These are phyloP conservation scores for Striga asiatica DNA, from an alignment of 257 asterid species.

Conservation along the genomic window DNA sequence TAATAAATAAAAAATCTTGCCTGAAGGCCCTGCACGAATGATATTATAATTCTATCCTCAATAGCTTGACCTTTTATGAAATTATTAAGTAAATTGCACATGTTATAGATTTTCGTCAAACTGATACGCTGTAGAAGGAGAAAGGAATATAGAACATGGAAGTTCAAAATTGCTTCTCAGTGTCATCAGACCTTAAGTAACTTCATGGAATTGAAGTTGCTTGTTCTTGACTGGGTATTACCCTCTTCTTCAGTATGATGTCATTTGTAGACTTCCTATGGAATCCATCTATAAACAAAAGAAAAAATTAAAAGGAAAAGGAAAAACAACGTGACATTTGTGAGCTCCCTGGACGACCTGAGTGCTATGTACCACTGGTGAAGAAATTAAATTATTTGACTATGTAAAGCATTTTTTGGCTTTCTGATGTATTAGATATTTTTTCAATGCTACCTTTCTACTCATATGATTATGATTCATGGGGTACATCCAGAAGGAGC, in stretches of 20 bases:
- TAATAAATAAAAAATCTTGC: too few species aligned
- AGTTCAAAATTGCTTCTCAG: background rate
- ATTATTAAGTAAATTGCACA: background rate
- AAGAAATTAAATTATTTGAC: background rate
- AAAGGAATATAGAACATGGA: background rate
- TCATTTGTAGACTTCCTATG: background rate
- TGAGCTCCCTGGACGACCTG: background rate
- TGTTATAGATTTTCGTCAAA: background rate
- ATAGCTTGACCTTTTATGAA: too few species aligned
- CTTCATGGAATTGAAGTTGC: constrained; percentile 5
- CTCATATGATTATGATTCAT: background rate
- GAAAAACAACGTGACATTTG: background rate
- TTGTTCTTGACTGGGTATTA: background rate
- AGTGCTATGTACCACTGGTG: background rate
- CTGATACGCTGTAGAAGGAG: background rate
- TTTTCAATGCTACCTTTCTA: background rate
- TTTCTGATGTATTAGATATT: background rate
- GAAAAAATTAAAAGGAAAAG: background rate
- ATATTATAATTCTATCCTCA: too few species aligned
- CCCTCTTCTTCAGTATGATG: background rate
- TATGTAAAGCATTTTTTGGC: background rate
- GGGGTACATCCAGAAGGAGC: background rate
- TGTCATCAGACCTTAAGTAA: background rate
- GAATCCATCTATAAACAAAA: background rate
- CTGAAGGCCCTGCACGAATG: too few species aligned